These are phyloP conservation scores for Cystobasidium tubakii DNA, from an alignment of 768 basidiomycete genomes.

Conservation along the genomic window DNA sequence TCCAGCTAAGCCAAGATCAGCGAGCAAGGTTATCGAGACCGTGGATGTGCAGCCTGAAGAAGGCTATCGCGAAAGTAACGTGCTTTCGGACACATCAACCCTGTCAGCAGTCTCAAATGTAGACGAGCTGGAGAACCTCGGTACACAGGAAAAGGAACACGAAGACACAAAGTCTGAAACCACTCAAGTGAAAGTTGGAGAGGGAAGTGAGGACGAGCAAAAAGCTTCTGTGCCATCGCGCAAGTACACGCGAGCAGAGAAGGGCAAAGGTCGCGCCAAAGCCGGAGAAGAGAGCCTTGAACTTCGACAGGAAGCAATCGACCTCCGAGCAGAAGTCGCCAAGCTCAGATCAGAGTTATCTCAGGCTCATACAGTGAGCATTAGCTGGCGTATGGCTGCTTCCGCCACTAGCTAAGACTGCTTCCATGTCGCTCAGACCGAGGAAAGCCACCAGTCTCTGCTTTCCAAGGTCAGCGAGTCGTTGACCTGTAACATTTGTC, in stretches of 20 bases:
- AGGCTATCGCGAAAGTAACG: neutral
- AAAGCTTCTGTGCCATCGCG: neutral
- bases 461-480: neutral
- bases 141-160: neutral
- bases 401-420: neutral
- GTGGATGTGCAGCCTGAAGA: neutral
- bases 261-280: slow-evolving; percentile 17
- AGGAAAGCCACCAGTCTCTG: neutral
- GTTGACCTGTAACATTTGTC: slow-evolving; percentile 31
- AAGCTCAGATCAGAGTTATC: slow-evolving; percentile 4
- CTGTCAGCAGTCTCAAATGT: neutral
- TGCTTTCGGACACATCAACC: neutral
- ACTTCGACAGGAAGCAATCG: neutral
- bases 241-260: neutral
- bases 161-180: neutral
- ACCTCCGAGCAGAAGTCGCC: slow-evolving; percentile 1
- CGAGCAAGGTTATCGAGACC: neutral
- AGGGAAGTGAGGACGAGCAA: neutral
- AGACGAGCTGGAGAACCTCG: neutral
- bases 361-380: slow-evolving; percentile 1
- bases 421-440: neutral
- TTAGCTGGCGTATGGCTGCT: neutral
- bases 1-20: too few species aligned
- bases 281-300: neutral
- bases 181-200: neutral